Base-by-base conservation (phyloP, 306 rosid genomes). In the Morella rubra region DNA sequence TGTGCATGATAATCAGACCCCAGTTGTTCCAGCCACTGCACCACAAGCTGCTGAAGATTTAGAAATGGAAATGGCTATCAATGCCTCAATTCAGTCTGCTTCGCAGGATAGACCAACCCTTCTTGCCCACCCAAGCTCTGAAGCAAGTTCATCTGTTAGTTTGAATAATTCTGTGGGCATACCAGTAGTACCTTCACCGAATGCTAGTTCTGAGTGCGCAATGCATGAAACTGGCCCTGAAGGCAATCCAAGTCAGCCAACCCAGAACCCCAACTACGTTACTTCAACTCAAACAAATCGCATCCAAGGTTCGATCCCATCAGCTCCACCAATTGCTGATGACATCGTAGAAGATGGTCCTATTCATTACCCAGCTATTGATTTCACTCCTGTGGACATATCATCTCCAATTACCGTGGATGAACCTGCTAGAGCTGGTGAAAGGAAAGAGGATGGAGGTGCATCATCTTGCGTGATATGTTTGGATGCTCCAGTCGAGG, bases 401-500 rank as follows among this genome's bases (percentile, higher is more conserved):
- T 77, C 86, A 55, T 80, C 93, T 78, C 54, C 73, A 81, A 78
- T 18, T 59, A 76, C 50, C 27, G 84, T 83, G 67, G 73, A 80
- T 27, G 55, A 24, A 71, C 84, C 84, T 37, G 76, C 75, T 37
- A 71, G 55, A 65, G 62, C 27, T 4, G 86, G 78, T 56, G 93
- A 73, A 69, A 75, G 58, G n/a, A 66, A 69, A 78, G 98, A 78
- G 27, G 81, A 75, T n/a, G 87, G 73, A 41, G 73, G 32, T 9
- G 75, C 86, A 45, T 88, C 96, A 44, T 78, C 93, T 0, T 96
- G 99, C 5, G 89, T 96, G 71, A 91, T 96, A 75, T 96, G 99
- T 82, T 85, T 96, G 85, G 99, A 96, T 85, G 93, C 99, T 80
- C 97, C 93, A 6, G 89, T 90, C n/a, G 93, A 96, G 81, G 99